Evolutionary conservation across 2,329 filamentous ascomycete genomes (phyloP).

Genomic region (Pseudofabraea citricarpa): DNA sequence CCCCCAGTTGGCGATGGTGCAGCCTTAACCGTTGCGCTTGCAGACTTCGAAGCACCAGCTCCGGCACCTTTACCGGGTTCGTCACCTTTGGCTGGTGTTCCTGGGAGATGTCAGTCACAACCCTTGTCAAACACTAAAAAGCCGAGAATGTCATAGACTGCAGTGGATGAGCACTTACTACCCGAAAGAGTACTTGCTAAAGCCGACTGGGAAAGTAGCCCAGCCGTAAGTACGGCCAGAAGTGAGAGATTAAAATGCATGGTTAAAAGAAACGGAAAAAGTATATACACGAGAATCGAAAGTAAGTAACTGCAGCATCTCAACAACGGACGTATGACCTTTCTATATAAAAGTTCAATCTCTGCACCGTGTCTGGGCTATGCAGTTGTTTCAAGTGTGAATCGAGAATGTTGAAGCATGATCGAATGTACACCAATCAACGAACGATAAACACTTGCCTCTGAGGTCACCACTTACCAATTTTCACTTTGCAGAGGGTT

Average conservation of each 20-base stretch:
- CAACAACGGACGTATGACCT: no score
- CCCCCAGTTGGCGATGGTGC: not conserved
- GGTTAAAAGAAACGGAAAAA: slow-evolving; percentile 3
- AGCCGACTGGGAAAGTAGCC: not conserved
- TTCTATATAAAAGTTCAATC: no score
- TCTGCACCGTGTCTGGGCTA: no score
- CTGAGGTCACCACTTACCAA: no score
- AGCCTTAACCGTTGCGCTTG: not conserved
- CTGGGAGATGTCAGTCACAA: not conserved
- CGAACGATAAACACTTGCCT: no score
- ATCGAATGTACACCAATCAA: no score
- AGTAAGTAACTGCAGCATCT: no score
- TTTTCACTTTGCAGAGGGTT: no score
- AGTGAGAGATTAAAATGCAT: slow-evolving; percentile 5
- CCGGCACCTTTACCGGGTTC: not conserved
- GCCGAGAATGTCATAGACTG: not conserved
- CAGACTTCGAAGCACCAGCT: not conserved
- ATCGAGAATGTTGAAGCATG: no score
- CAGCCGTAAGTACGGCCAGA: slow-evolving; percentile 3
- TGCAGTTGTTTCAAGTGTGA: no score
- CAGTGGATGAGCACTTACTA: not conserved
- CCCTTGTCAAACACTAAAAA: not conserved
- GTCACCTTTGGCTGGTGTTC: not conserved
- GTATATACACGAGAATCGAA: not conserved
- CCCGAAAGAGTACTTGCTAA: not conserved